Conservation (phyloP, 345 rosid genomes). For the Eucalyptus marginata region DNA sequence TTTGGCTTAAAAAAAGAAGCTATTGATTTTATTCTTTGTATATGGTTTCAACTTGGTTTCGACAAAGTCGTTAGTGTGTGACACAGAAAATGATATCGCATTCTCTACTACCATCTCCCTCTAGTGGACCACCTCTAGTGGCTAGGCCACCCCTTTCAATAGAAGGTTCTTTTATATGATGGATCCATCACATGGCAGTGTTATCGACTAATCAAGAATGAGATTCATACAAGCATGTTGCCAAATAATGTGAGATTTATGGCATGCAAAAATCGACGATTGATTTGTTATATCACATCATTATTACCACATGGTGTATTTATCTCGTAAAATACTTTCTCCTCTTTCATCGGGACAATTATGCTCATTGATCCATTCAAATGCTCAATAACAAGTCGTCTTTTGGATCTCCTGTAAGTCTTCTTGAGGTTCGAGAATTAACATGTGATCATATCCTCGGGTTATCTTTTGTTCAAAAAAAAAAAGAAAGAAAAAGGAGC, state of each 20-base stretch:
- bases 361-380: background rate
- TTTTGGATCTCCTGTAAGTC: background rate
- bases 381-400: background rate
- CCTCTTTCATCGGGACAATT: background rate
- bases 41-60: background rate
- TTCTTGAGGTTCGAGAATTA: background rate
- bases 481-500: background rate
- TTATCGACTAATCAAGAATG: background rate
- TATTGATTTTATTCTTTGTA: background rate
- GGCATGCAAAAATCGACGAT: background rate
- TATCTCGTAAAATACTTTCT: background rate
- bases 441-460: background rate
- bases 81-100: background rate
- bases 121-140: background rate
- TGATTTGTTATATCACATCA: background rate
- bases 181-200: accelerated
- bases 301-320: background rate
- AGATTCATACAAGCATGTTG: background rate
- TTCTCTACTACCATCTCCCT: background rate
- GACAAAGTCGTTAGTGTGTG: background rate
- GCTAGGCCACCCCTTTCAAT: background rate
- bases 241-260: background rate
- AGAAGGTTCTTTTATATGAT: background rate
- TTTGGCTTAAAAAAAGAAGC: background rate
- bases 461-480: background rate